phyloP scores from a whole-genome alignment of 2,329 filamentous ascomycete genomes.

The Dactylellina cionopaga region DNA sequence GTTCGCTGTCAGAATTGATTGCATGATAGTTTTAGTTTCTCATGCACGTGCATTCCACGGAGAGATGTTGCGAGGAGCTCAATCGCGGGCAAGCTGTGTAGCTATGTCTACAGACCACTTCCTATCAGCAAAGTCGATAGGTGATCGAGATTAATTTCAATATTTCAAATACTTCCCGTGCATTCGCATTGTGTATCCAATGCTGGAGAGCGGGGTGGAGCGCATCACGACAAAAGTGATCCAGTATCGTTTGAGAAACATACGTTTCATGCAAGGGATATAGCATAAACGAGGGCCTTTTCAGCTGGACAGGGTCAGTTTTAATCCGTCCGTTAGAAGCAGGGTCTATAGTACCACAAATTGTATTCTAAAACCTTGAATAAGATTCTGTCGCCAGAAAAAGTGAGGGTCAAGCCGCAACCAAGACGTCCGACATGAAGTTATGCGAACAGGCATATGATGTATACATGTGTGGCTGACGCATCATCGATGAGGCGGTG shows the following conservation, averaged over 20 bases:
- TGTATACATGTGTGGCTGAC: conserved; percentile 48
- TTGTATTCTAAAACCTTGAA: neutral
- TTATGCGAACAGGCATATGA: too few relatives aligned
- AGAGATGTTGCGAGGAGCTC: neutral
- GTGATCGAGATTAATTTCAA: neutral
- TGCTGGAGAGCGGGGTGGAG: neutral
- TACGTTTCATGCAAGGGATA: conserved; percentile 19
- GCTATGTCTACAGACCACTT: neutral
- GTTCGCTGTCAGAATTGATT: neutral
- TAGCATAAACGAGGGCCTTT: conserved; percentile 21
- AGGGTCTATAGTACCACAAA: conserved; percentile 8
- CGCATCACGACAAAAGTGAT: conserved; percentile 2
- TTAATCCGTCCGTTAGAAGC: conserved; percentile 10
- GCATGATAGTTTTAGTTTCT: neutral
- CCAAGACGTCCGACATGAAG: conserved; percentile 12
- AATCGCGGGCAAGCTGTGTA: neutral
- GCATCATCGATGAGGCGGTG: conserved; percentile 44
- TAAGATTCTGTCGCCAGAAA: neutral
- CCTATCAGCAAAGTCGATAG: too few relatives aligned
- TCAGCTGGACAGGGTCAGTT: conserved; percentile 49
- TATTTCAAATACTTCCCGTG: conserved; percentile 27
- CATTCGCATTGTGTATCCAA: conserved; percentile 15
- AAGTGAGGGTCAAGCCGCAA: conserved; percentile 5
- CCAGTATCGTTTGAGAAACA: conserved; percentile 17
- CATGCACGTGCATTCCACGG: neutral